Percentiles rank a stretch among this genome's conserved stretches.
These are phyloP conservation scores for Pholiota conissans DNA, from an alignment of 768 basidiomycete species.

Conservation along the genomic window DNA sequence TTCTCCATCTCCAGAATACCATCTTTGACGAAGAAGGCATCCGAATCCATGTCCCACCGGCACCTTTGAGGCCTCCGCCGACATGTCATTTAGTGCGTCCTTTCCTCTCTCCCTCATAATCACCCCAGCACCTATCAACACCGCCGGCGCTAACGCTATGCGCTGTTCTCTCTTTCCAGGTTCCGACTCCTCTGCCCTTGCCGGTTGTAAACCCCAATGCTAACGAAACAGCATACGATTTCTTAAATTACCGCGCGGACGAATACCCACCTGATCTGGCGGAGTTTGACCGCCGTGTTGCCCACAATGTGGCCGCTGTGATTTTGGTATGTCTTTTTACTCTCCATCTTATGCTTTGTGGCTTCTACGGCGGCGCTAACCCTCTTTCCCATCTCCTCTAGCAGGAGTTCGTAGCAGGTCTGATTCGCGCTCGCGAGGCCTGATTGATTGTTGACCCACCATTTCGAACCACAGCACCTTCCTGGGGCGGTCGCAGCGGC, in stretches of 20 bases:
- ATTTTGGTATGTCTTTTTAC: conserved; percentile 10
- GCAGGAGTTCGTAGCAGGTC: conserved; percentile 16
- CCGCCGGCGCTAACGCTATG: not conserved
- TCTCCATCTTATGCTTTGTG: not conserved
- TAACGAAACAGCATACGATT: not conserved
- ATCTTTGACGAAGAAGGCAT: conserved; percentile 24
- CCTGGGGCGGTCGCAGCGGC: not conserved
- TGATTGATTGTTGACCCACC: not conserved
- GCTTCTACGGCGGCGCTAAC: not conserved
- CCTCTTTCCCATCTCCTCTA: not conserved
- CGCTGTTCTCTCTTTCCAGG: not conserved
- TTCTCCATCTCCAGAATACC: conserved; percentile 21
- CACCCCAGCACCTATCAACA: not conserved
- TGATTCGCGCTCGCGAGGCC: conserved; percentile 1
- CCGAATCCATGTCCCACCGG: conserved; percentile 16
- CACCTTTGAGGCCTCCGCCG: not conserved
- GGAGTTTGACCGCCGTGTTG: not conserved
- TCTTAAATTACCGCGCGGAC: not conserved
- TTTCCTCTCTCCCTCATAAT: conserved; percentile 11
- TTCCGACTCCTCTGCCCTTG: not conserved
- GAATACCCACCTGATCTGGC: not conserved
- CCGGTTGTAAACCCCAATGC: not conserved
- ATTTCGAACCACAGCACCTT: not conserved
- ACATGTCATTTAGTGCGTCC: too few species aligned
- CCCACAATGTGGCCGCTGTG: not conserved